These are phyloP conservation scores for Salix brachista DNA, from an alignment of 345 rosid genomes.

Conservation along the genomic window DNA sequence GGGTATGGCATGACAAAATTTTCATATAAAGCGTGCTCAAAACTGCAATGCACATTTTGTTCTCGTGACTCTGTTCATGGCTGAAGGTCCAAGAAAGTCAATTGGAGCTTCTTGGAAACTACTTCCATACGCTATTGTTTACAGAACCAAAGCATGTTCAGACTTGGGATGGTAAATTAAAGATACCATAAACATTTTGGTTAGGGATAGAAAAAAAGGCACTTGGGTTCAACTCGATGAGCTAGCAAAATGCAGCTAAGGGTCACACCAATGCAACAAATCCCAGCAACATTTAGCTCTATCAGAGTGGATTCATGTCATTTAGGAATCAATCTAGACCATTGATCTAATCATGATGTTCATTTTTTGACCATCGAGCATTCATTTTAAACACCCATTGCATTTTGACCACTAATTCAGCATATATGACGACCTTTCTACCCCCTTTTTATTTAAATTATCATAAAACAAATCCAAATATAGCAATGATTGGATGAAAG, in stretches of 20 bases:
- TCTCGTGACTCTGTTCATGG: neutral
- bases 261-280: neutral
- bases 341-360: no score
- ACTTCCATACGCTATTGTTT: neutral
- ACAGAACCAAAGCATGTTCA: no score
- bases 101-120: neutral
- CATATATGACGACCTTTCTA: no score
- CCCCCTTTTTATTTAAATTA: no score
- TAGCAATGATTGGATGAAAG: no score
- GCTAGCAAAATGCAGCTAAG: neutral
- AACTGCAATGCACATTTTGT: neutral
- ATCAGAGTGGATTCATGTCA: neutral
- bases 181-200: no score
- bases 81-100: neutral
- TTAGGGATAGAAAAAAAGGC: neutral
- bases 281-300: no score
- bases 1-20: neutral
- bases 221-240: neutral
- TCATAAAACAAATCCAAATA: no score
- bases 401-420: no score
- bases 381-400: no score
- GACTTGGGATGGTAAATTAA: neutral
- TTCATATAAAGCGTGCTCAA: neutral
- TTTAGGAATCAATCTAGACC: neutral
- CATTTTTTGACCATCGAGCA: no score